Evolutionary conservation across 1,284 basidiomycete genomes (phyloP).

Genomic region (Mrakiaceae sp.): DNA sequence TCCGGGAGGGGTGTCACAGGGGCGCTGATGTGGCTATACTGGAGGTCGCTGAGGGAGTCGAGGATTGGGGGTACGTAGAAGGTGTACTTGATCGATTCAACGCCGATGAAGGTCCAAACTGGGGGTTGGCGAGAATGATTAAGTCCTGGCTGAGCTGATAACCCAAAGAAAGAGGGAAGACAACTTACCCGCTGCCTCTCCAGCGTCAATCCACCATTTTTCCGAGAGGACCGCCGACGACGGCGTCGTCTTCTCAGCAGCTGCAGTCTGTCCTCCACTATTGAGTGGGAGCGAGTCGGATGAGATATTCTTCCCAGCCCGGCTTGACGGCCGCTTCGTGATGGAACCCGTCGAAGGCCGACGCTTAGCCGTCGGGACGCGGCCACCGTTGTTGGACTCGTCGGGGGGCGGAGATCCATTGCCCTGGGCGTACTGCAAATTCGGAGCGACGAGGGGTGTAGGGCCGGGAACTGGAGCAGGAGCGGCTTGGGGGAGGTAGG

Average conservation of each 20-base stretch:
- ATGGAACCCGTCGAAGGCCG: background rate
- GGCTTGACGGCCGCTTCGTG: background rate
- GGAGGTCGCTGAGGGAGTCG: slow-evolving; percentile 14
- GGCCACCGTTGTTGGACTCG: slow-evolving; percentile 6
- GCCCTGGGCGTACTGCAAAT: no score
- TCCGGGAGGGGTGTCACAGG: slow-evolving; percentile 77
- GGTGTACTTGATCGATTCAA: slow-evolving; percentile 47
- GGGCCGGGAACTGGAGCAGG: background rate
- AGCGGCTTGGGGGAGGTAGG: background rate
- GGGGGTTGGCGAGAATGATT: slow-evolving; percentile 33
- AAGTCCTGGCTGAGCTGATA: slow-evolving; percentile 80
- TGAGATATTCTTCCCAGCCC: no score
- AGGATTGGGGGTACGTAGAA: slow-evolving; percentile 69
- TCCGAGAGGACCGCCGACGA: background rate
- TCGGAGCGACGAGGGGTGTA: background rate
- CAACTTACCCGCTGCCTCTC: background rate
- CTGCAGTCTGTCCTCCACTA: no score
- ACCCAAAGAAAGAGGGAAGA: slow-evolving; percentile 43
- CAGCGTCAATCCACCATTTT: background rate
- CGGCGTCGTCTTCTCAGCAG: background rate
- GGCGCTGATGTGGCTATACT: slow-evolving; percentile 41
- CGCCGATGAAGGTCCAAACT: slow-evolving; percentile 73
- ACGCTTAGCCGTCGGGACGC: background rate
- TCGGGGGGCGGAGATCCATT: background rate
- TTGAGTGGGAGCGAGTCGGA: no score